phyloP scores from a whole-genome alignment of 139 green algal species.

The Cymbomonas tetramitiformis region DNA sequence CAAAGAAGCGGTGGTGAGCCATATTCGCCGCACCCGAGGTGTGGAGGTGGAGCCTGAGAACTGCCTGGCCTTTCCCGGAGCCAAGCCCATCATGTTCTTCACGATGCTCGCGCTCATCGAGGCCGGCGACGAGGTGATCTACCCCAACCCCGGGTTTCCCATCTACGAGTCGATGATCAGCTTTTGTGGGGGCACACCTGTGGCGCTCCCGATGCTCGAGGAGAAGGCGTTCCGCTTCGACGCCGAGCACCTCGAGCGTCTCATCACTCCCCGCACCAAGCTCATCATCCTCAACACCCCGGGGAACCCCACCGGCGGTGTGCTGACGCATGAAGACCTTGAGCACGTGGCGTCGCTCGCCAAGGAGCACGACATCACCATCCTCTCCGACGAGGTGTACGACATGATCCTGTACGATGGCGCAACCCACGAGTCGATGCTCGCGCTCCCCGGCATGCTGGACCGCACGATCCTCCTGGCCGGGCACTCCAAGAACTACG shows the following conservation, averaged over 20 bases:
- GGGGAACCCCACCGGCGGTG: slow-evolving; percentile 13
- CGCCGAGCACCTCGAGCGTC: not conserved
- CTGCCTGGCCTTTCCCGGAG: slow-evolving; percentile 5
- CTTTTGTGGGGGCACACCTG: not conserved
- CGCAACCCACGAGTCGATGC: not conserved
- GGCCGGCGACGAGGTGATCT: slow-evolving; percentile 14
- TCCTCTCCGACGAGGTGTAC: slow-evolving; percentile 19
- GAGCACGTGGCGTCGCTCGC: not conserved
- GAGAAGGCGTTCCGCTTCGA: slow-evolving; percentile 2
- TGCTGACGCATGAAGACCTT: not conserved
- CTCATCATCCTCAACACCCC: slow-evolving; percentile 13
- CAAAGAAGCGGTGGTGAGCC: not conserved
- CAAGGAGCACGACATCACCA: not conserved
- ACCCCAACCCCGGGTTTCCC: slow-evolving; percentile 5
- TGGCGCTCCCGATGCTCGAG: not conserved
- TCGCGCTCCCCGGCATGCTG: slow-evolving; percentile 14
- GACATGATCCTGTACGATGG: not conserved
- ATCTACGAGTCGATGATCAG: not conserved
- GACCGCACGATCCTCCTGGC: slow-evolving; percentile 15
- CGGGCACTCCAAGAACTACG: slow-evolving; percentile 17
- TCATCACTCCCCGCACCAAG: not conserved
- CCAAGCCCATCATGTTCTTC: slow-evolving; percentile 10
- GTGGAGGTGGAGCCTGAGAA: not conserved
- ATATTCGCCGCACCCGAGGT: slow-evolving; percentile 6
- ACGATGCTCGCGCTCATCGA: slow-evolving; percentile 4